Evolutionary conservation across 805 yeast genomes (phyloP).

Genomic region (Kodamaea neixiangensis): DNA sequence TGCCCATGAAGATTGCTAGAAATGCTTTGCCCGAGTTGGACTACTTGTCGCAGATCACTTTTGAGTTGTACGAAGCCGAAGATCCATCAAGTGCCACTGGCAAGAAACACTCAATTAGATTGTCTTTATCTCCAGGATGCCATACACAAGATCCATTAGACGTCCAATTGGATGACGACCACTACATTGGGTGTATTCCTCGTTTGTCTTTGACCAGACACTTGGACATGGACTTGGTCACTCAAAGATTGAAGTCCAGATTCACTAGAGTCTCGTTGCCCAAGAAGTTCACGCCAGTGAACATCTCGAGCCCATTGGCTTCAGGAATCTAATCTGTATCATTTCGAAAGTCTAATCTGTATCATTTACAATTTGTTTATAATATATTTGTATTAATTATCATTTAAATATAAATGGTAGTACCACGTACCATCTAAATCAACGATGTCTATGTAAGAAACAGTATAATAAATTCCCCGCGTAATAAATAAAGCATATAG

Average conservation of each 20-base stretch:
- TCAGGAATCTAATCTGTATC: conserved; percentile 11
- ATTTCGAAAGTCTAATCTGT: background rate
- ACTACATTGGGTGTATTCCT: conserved; percentile 95
- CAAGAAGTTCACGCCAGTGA: conserved; percentile 86
- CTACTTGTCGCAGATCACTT: conserved; percentile 89
- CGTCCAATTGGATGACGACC: conserved; percentile 93
- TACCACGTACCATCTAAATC: conserved; percentile 17
- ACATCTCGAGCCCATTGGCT: conserved; percentile 69
- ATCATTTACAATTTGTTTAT: background rate
- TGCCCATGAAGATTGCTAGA: conserved; percentile 94
- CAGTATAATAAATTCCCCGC: conserved; percentile 9
- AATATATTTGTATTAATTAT: conserved; percentile 1
- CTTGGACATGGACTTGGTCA: conserved; percentile 85
- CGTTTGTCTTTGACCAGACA: conserved; percentile 88
- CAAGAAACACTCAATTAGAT: conserved; percentile 84
- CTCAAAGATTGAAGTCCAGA: conserved; percentile 75
- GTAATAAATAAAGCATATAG: conserved; percentile 2
- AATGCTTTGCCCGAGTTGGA: conserved; percentile 96
- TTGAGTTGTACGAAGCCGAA: conserved; percentile 85
- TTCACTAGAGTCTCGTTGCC: conserved; percentile 89
- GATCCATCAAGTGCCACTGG: conserved; percentile 61
- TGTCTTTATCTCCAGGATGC: conserved; percentile 96
- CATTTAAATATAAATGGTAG: conserved; percentile 9
- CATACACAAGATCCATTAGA: conserved; percentile 97
- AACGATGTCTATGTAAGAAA: conserved; percentile 2